Percentiles rank a stretch among this genome's conserved stretches.
Evolutionary conservation across 1,284 basidiomycete genomes (phyloP).

Genomic region (Thecaphora frezii): DNA sequence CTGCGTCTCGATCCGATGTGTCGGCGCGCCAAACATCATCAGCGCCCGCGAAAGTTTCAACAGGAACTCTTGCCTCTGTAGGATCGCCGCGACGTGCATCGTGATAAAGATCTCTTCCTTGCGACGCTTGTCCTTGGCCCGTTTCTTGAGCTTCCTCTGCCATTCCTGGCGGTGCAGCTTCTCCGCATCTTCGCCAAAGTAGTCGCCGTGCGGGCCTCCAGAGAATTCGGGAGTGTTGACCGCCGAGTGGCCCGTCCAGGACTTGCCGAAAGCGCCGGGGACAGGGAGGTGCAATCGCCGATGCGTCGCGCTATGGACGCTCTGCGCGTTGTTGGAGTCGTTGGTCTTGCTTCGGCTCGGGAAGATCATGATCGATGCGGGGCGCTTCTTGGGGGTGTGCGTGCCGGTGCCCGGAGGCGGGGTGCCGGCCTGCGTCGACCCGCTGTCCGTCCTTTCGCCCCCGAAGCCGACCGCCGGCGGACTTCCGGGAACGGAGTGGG

Average conservation of each 20-base stretch:
- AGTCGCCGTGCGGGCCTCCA: slow-evolving; percentile 33
- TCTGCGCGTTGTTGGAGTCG: slow-evolving; percentile 3
- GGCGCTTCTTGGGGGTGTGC: slow-evolving; percentile 31
- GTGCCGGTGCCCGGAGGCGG: slow-evolving; percentile 17
- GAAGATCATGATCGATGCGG: slow-evolving; percentile 34
- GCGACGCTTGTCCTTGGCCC: slow-evolving; percentile 50
- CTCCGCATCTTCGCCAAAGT: slow-evolving; percentile 43
- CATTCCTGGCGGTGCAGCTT: slow-evolving; percentile 46
- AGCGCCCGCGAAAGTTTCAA: slow-evolving; percentile 83
- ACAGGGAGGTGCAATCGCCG: slow-evolving; percentile 15
- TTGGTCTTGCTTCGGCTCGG: slow-evolving; percentile 28
- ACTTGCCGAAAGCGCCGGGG: slow-evolving; percentile 22
- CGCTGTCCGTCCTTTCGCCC: slow-evolving; percentile 3
- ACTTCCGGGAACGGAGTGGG: slow-evolving; percentile 31
- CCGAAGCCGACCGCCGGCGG: slow-evolving; percentile 17
- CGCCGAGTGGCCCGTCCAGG: slow-evolving; percentile 31
- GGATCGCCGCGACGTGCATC: slow-evolving; percentile 81
- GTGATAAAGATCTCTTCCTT: slow-evolving; percentile 67
- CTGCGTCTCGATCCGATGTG: slow-evolving; percentile 82
- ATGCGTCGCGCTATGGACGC: not conserved
- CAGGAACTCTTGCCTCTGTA: slow-evolving; percentile 85
- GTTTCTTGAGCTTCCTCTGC: slow-evolving; percentile 54
- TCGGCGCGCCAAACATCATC: slow-evolving; percentile 95
- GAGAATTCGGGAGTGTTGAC: slow-evolving; percentile 45
- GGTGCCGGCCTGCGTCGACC: slow-evolving; percentile 28